Base-by-base conservation (phyloP, 1,139 yeast species). In the Pneumocystis murina region DNA sequence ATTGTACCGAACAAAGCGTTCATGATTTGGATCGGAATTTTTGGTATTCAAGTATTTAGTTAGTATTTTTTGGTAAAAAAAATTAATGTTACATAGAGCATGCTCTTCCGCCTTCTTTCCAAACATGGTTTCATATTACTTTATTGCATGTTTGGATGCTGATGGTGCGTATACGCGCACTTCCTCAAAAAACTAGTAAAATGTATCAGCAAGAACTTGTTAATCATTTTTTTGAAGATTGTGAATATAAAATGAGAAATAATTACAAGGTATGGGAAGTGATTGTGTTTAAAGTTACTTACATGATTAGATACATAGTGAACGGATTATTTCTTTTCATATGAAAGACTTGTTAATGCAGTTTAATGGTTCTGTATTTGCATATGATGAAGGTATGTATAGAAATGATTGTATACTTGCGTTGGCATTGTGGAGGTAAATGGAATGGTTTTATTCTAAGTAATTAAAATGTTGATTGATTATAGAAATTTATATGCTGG, bases 61-160 rank as follows among this genome's bases (percentile, higher is more conserved):
- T 8, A 12, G 10, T 24, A 24, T 48, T 24, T 7, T 48, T 48
- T 24, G 14, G 8, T 48, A 24, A 38, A 12, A 43, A 43, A 48
- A 48, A 20, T 14, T 48, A 10, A 24, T 65, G 63, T 64, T 64
- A 62, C 55, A 30, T 36, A 36, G 61, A 38, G 17, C 59, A 63
- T 59, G 85, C 82, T 33, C 78, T 94, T 71, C 97, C 96, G 30
- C 80, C 82, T 72, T 85, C 97, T 0, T 92, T 91, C 72, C 84
- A 92, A 35, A 96, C 90, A 75, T 92, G 97, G 95, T 91, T 86
- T 72, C 97, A 91, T 75, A 86, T 92, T 69, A 87, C 96, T 5
- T 80, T 86, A 2, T 79, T 92, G 69, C 98, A 92, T 74, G 84
- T 88, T 68, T 92, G 99, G 99, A 85, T 92, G 72, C 78, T 92